Evolutionary conservation across 2,329 filamentous ascomycete species (phyloP), one percentile per base, ranked within the genome.

Genomic region (Pestalotiopsis sp.): DNA sequence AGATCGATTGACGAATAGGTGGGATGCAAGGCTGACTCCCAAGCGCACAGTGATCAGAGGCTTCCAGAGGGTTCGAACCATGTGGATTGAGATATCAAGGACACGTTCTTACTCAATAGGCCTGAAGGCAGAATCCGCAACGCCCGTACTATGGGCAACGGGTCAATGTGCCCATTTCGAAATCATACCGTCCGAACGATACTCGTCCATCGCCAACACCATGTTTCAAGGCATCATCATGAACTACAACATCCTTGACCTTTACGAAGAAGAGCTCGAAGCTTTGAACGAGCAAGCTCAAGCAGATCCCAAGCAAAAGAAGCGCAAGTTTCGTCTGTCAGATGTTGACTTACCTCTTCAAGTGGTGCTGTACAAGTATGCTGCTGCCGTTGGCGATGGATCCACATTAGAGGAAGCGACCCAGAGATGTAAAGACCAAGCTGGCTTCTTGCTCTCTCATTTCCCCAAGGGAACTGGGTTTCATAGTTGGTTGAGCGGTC

Each of bases 111-210:
- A 87, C 73, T 87, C 89, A 13, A 88, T 91, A 39, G 87, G 86
- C 61, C 80, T 81, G 58, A 80, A 80, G 31, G 76, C 82, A 14
- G 85, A 87, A 65, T 84, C 84, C 0, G 65, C 52, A 25, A 82
- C 83, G 20, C 83, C 87, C 4, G 83, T 87, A n/a, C 81, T 92
- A 38, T 94, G 92, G 92, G 89, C 91, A 1, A 83, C 85, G 38
- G 90, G 90, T 49, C 78, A 83, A 67, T 86, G 89, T 13, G 91
- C 91, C 59, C 93, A 91, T 90, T 93, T 89, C 75, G 87, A 91
- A 74, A 85, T 94, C 57, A 82, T 82, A 39, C 91, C 92, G 1
- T 82, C 86, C n/a, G 75, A 81, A 11, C 77, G 80, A 2, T 94
- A 93, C 76, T 79, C 81, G 65, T 73, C 79, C 5, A 87, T 88